phyloP scores from a whole-genome alignment of 768 basidiomycete species.

The Lactarius trivialis region DNA sequence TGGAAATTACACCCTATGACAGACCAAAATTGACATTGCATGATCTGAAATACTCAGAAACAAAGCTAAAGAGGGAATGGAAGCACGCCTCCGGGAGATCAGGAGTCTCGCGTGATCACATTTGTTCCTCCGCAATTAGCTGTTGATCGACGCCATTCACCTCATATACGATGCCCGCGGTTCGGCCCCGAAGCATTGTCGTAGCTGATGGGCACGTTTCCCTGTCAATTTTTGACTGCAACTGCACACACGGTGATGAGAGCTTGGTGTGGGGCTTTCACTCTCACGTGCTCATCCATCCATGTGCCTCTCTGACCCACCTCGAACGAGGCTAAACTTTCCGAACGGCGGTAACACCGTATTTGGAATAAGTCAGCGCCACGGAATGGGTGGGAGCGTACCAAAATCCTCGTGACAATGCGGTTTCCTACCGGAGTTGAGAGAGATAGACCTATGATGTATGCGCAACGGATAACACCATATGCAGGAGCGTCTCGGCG shows the following conservation, averaged over 20 bases:
- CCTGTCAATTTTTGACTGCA: background rate
- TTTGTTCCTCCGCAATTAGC: background rate
- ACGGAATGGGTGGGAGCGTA: background rate
- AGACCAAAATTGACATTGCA: background rate
- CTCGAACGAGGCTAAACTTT: background rate
- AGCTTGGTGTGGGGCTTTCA: background rate
- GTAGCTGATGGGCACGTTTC: background rate
- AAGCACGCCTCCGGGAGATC: background rate
- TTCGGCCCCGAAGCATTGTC: background rate
- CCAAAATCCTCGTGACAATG: too few relatives aligned
- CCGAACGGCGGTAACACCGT: background rate
- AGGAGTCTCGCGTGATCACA: background rate
- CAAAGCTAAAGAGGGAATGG: background rate
- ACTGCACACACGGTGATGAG: background rate
- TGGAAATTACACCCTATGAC: conserved; percentile 36
- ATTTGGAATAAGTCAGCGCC: background rate
- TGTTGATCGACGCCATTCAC: background rate
- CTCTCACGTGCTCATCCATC: background rate
- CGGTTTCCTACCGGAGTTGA: background rate
- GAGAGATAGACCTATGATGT: background rate
- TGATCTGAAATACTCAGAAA: background rate
- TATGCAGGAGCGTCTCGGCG: background rate
- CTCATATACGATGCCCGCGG: background rate
- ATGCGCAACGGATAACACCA: background rate
- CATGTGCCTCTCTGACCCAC: background rate